Evolutionary conservation across 2,329 filamentous ascomycete genomes (phyloP).

Genomic region (Aspergillus pseudonomiae): DNA sequence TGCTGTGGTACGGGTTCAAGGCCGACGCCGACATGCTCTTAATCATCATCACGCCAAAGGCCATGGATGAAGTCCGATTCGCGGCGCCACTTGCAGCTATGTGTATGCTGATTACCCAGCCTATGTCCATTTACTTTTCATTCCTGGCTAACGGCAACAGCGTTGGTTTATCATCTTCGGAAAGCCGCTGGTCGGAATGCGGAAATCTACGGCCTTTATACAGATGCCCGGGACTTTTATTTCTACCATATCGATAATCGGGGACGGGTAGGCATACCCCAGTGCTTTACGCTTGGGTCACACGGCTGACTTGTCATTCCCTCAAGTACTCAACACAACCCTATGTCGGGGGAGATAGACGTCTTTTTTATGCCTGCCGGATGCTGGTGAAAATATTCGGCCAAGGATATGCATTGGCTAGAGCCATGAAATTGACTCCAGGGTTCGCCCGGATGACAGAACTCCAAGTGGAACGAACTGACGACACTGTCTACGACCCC

Average conservation of each 20-base stretch:
- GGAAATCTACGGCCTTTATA: not conserved
- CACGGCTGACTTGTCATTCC: not conserved
- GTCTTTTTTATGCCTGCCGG: not conserved
- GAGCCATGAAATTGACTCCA: not conserved
- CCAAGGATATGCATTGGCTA: not conserved
- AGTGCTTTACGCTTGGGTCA: not conserved
- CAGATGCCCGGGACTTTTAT: not conserved
- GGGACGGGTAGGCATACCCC: not conserved
- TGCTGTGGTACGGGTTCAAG: not conserved
- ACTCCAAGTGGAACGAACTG: no score
- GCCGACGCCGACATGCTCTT: not conserved
- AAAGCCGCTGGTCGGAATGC: not conserved
- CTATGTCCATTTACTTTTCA: not conserved
- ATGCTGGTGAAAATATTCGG: not conserved
- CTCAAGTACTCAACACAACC: not conserved
- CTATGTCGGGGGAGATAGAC: not conserved
- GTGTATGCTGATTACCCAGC: not conserved
- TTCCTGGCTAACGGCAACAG: not conserved
- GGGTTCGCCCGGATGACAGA: no score
- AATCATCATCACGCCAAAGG: not conserved
- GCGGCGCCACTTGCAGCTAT: not conserved
- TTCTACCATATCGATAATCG: not conserved
- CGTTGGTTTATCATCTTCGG: not conserved
- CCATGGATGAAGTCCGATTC: fast-evolving
- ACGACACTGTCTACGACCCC: no score